Base-by-base conservation (phyloP, 495 filamentous ascomycete genomes). In the Xylaria cubensis region DNA sequence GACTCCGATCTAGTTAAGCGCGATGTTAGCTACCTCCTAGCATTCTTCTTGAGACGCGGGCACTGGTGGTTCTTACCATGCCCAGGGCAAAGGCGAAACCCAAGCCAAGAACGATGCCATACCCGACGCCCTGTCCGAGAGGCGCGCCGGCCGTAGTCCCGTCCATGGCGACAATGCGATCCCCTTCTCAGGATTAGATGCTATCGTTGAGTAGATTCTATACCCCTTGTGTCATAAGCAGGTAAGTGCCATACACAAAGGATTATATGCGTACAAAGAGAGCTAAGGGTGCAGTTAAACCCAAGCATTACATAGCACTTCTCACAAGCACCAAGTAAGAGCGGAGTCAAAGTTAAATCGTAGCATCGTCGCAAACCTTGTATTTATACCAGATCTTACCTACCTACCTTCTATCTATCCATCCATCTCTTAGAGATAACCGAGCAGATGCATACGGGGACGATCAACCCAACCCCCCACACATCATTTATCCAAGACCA, bases 71-170 rank as follows among this genome's bases (percentile, higher is more conserved):
- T 50, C 87, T 39, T 91, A 94, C 17, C 93, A 94, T 94, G 71
- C 91, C 84, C 72, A 95, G 80, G 12, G 93, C 92, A 83, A 96
- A 96, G 51, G 86, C 86, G 79, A 90, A 89, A 26, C 92, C 92
- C 29, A 94, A 81, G 21, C 93, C 93, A 17, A 95, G 81, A 69
- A 95, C 91, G 77, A 97, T 92, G 69, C 92, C 93, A 89, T 95
- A 96, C 74, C 93, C 93, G 76, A 91, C 92, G 56, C 87, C 90
- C 76, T 92, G 88, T 68, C 83, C 85, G 29, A 96, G 85, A 7
- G 92, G 89, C n/a, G 73, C 73, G 68, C 76, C 72, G 61, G 67
- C 73, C 34, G 4, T 59, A 50, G 71, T 53, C 46, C 34, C 69
- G 17, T 6, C 36, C 69, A 71, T 71, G 10, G 48, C 29, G n/a